Percentiles rank a stretch among this genome's conserved stretches.
These are phyloP conservation scores for Tricholoma sp. DNA, from an alignment of 768 basidiomycete genomes.

Conservation along the genomic window DNA sequence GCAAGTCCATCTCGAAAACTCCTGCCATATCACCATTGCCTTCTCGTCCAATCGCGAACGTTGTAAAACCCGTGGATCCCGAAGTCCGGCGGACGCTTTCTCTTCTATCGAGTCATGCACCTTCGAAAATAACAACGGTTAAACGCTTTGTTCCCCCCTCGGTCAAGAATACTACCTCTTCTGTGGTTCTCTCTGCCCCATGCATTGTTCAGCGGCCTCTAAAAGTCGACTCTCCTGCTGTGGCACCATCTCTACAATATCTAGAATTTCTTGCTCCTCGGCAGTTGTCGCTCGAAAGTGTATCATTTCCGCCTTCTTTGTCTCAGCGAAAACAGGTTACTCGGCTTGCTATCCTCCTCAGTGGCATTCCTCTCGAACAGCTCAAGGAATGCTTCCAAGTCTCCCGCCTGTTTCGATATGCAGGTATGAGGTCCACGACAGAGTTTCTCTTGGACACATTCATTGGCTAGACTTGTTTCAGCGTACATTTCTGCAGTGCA, in stretches of 20 bases:
- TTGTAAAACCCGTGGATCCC: neutral
- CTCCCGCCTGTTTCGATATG: conserved; percentile 59
- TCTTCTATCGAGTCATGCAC: neutral
- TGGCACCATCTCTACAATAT: conserved; percentile 8
- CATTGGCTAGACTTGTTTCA: conserved; percentile 20
- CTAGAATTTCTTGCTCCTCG: conserved; percentile 30
- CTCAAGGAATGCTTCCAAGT: conserved; percentile 44
- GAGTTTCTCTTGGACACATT: neutral
- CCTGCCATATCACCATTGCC: neutral
- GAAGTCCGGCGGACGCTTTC: neutral
- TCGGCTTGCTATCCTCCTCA: conserved; percentile 49
- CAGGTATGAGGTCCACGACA: conserved; percentile 36
- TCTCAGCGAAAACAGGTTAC: conserved; percentile 53
- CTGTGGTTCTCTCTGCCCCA: neutral
- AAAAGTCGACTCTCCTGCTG: neutral
- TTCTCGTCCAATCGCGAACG: neutral
- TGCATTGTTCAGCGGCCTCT: neutral
- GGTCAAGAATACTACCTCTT: conserved; percentile 5
- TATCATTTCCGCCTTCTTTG: conserved; percentile 54
- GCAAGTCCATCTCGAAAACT: neutral
- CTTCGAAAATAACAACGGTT: neutral
- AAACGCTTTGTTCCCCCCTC: conserved; percentile 29
- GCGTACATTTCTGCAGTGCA: conserved; percentile 59
- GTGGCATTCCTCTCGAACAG: conserved; percentile 39
- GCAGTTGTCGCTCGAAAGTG: conserved; percentile 27